Evolutionary conservation across 176 grass and related monocot genomes (phyloP), one percentile per base, ranked within the genome.

Genomic region (Raddia distichophylla): DNA sequence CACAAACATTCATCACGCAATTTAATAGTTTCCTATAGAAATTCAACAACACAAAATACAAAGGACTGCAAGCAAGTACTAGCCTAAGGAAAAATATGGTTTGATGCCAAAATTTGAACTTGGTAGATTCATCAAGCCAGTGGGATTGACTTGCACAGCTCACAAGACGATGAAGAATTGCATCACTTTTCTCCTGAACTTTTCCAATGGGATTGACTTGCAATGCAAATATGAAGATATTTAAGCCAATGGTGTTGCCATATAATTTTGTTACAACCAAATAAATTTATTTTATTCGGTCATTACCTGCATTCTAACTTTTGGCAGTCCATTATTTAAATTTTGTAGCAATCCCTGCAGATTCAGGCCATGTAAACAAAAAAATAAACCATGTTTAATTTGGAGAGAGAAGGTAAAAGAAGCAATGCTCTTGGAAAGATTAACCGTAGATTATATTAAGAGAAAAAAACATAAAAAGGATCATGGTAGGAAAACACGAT

Each of bases 261-360:
- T 71, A 69, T 48, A 90, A 65, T 17, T 54, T 49, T 57, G 37
- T 77, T 11, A 69, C 14, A 8, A 76, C 22, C 90, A 84, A 82
- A 34, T 65, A 8, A 67, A 69, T 2, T 18, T 54, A 20, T 73
- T 80, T 81, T 70, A 88, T 60, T 83, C 50, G 44, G 33, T 73
- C 32, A 48, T 10, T 89, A 99, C 96, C 93, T 99, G 96, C 62
- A 91, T 99, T 95, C 96, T 91, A 76, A 99, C 96, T 90, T 95
- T 99, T 48, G 85, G 93, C 45, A 91, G 93, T 63, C 96, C 96
- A 22, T 88, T 93, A 66, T 89, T 93, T 82, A 95, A 86, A 71
- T 91, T 93, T 86, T 93, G 95, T 67, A 99, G 76, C 87, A 99
- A 82, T 52, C 37, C 76, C 96, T 99, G 85, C 73, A 85, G 83